Evolutionary conservation across 441 rosid species (phyloP), one percentile per base, ranked within the genome.

Genomic region (Populus hybrid): DNA sequence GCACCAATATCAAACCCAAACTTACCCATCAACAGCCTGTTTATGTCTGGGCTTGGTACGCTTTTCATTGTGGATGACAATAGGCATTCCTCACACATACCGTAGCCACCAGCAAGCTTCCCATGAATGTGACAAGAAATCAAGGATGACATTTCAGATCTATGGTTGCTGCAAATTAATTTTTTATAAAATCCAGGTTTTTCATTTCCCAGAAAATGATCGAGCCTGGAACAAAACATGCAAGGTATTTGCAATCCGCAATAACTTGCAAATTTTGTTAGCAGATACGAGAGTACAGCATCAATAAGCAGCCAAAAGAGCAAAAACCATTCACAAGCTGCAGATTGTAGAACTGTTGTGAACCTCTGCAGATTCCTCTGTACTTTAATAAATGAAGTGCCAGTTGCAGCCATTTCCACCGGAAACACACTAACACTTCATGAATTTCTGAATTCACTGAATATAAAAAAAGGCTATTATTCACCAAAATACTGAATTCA

Each of bases 311-410:
- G 85, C 79, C 90, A 84, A 76, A 84, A 79, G 56, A 90, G 89
- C 77, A 91, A 83, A 68, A 91, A 74, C 91, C 93, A 89, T 87
- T 93, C 97, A 73, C 93, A 91, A 67, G 92, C 92, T 68, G 90
- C 89, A 76, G 84, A 78, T 21, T 83, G 82, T 29, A 93, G 80
- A 69, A 82, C 78, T 14, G 82, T 78, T 1, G 77, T 36, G 36
- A 89, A 77, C 50, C 87, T 86, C 67, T 71, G 75, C 77, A 73
- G 69, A 78, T 53, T 76, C 76, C 77, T 80, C 68, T 71, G 45
- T 33, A 50, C 53, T 77, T 73, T 74, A 36, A 73, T 56, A 50
- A 56, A 24, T 18, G 81, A 78, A 76, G 74, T 63, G 20, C 36
- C 78, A 14, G 70, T 40, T 69, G 77, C 74, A 78, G 85, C 86